Evolutionary conservation across 75 land plant species (phyloP).

Genomic region (Cryptomeria japonica): DNA sequence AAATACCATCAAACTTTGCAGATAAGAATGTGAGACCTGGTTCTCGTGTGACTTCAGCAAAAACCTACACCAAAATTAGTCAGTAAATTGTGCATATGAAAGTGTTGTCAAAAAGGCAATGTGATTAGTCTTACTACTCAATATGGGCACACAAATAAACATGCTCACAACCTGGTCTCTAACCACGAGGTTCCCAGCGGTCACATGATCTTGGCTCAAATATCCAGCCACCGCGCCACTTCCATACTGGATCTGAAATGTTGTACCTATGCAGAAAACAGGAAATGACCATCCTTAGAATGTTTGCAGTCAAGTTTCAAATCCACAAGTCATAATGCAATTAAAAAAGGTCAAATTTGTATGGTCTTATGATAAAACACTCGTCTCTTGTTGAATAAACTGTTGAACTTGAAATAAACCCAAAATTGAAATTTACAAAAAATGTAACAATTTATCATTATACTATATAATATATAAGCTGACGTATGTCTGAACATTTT

Average conservation of each 20-base stretch:
- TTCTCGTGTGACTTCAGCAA: constrained; percentile 82
- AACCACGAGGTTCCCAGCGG: constrained; percentile 64
- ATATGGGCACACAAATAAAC: neutral
- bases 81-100: neutral
- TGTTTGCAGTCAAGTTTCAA: neutral
- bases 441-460: neutral
- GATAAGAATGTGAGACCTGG: constrained; percentile 60
- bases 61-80: constrained; percentile 39
- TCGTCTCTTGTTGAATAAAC: neutral
- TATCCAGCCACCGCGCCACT: constrained; percentile 73
- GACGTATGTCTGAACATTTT: neutral
- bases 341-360: neutral
- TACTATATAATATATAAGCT: neutral
- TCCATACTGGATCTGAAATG: constrained; percentile 65
- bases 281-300: neutral
- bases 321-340: neutral
- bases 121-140: neutral
- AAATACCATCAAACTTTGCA: constrained; percentile 87
- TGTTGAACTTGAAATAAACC: neutral
- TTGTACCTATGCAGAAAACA: constrained; percentile 45
- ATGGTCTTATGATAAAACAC: neutral
- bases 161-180: constrained; percentile 48
- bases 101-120: neutral
- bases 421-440: neutral
- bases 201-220: constrained; percentile 70